Evolutionary conservation across 2,329 filamentous ascomycete genomes (phyloP).

Genomic region (Fusarium buxicola): DNA sequence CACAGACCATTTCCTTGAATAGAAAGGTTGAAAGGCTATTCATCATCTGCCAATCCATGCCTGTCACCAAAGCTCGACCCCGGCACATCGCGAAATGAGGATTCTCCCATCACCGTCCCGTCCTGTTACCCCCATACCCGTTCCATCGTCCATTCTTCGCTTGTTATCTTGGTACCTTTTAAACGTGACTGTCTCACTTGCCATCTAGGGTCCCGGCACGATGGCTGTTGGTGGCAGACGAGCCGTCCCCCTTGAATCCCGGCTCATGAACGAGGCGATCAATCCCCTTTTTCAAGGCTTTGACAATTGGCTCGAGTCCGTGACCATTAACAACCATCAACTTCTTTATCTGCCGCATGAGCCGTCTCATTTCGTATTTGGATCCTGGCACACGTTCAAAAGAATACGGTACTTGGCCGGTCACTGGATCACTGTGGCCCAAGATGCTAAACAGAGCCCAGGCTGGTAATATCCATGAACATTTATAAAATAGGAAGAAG

Average conservation of each 20-base stretch:
- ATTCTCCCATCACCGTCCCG: slow-evolving; percentile 33
- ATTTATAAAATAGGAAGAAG: too few relatives aligned
- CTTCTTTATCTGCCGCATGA: slow-evolving; percentile 8
- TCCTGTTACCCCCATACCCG: slow-evolving; percentile 26
- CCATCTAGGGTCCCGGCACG: slow-evolving; percentile 18
- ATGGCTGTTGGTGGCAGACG: slow-evolving; percentile 31
- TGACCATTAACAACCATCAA: slow-evolving; percentile 10
- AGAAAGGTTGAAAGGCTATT: slow-evolving; percentile 17
- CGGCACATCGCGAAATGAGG: slow-evolving; percentile 43
- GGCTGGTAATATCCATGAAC: too few relatives aligned
- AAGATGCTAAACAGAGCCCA: too few relatives aligned
- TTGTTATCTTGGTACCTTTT: slow-evolving; percentile 23
- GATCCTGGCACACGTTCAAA: background rate
- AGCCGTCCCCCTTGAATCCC: slow-evolving; percentile 20
- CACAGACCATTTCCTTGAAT: slow-evolving; percentile 11
- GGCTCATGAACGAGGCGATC: slow-evolving; percentile 11
- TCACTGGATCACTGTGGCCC: too few relatives aligned
- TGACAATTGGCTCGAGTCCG: slow-evolving; percentile 10
- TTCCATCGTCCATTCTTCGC: slow-evolving; percentile 6
- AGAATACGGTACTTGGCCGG: too few relatives aligned
- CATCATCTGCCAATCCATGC: slow-evolving; percentile 29
- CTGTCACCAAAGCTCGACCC: slow-evolving; percentile 14
- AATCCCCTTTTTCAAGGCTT: slow-evolving; percentile 20
- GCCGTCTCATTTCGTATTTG: slow-evolving; percentile 1
- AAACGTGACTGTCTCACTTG: slow-evolving; percentile 31